These are phyloP conservation scores for Salix dunnii DNA, from an alignment of 345 rosid genomes.

Conservation along the genomic window DNA sequence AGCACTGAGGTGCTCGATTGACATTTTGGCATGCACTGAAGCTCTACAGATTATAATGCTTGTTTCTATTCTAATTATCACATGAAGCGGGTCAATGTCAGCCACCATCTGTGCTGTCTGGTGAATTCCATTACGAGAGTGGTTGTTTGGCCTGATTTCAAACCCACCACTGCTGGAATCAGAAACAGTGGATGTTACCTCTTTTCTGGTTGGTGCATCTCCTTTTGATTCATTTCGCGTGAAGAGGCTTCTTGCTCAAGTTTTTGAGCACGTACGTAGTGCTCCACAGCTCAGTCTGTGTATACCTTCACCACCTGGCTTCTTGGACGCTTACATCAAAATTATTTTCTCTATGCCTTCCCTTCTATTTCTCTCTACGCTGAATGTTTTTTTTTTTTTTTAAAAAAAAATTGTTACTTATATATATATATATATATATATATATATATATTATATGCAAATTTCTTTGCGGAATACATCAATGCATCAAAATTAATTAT, in stretches of 20 bases:
- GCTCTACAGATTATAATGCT: neutral
- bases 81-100: conserved; percentile 1
- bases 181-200: neutral
- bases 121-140: conserved; percentile 21
- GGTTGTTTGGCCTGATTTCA: neutral
- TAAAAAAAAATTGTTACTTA: no score
- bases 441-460: no score
- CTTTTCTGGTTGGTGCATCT: neutral
- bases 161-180: conserved; percentile 17
- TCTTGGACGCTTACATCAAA: no score
- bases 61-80: neutral
- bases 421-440: no score
- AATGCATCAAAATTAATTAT: no score
- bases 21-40: neutral
- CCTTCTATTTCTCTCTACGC: no score
- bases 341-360: no score
- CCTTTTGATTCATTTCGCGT: neutral
- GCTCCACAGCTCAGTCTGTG: neutral
- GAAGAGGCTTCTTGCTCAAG: conserved; percentile 13
- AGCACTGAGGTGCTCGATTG: neutral
- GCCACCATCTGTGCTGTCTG: conserved; percentile 13
- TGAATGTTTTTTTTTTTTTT: no score
- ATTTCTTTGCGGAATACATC: no score
- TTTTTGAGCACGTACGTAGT: neutral
- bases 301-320: no score